These are phyloP conservation scores for Ganoderma sinense DNA, from an alignment of 1,284 basidiomycete species.

Conservation along the genomic window DNA sequence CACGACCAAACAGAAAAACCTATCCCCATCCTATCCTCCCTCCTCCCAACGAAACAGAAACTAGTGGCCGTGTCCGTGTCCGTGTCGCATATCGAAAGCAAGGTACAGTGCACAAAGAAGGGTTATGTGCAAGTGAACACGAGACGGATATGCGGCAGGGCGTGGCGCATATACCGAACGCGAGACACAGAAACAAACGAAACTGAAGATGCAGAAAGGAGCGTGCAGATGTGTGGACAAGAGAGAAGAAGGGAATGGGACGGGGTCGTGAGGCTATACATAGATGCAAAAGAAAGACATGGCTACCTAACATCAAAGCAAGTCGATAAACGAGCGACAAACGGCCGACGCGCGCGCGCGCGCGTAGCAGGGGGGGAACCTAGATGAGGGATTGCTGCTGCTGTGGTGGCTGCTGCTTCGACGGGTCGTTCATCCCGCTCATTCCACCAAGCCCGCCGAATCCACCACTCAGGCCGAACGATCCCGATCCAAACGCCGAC, in stretches of 20 bases:
- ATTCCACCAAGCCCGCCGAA: constrained; percentile 17
- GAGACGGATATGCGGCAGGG: background rate
- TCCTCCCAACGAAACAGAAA: background rate
- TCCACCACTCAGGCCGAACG: constrained; percentile 29
- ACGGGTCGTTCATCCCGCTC: constrained; percentile 29
- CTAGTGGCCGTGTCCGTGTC: background rate
- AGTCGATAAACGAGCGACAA: background rate
- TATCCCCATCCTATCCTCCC: background rate
- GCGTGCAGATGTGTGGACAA: background rate
- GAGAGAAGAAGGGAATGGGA: background rate
- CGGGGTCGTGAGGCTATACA: background rate
- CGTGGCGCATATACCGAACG: background rate
- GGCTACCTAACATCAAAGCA: constrained; percentile 3
- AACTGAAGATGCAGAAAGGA: background rate
- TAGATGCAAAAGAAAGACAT: background rate
- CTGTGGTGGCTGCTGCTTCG: constrained; percentile 39
- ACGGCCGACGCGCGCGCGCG: background rate
- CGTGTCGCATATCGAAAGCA: background rate
- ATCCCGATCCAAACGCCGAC: constrained; percentile 16
- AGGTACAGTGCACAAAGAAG: background rate
- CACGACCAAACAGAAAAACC: background rate
- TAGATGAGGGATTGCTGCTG: constrained; percentile 50
- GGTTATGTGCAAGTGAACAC: background rate
- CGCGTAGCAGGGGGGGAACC: background rate
- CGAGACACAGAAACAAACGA: background rate